Evolutionary conservation across 2,329 filamentous ascomycete genomes (phyloP).

Genomic region (Akanthomyces dipterigenus): DNA sequence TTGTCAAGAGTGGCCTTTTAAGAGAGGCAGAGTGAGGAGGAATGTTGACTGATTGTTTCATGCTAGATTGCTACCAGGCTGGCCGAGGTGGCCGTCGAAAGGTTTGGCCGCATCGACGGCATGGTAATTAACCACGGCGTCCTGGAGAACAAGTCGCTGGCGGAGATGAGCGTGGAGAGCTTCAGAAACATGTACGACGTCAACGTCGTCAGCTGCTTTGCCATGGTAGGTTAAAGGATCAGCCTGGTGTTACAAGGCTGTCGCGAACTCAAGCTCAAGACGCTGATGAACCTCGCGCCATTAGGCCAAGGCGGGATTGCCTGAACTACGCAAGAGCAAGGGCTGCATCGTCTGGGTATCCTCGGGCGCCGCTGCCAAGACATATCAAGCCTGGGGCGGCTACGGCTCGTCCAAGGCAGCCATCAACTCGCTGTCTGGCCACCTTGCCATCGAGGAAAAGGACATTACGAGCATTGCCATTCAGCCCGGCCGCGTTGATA

Average conservation of each 20-base stretch:
- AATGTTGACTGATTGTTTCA: too few relatives aligned
- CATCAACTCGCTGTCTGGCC: slow-evolving; percentile 69
- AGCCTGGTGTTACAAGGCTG: too few relatives aligned
- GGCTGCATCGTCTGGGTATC: slow-evolving; percentile 74
- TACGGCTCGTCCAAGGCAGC: slow-evolving; percentile 83
- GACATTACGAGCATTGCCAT: slow-evolving; percentile 66
- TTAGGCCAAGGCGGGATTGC: slow-evolving; percentile 68
- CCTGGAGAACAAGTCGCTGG: slow-evolving; percentile 68
- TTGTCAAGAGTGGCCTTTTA: too few relatives aligned
- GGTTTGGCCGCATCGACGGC: slow-evolving; percentile 70
- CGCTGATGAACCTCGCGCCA: too few relatives aligned
- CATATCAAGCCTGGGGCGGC: slow-evolving; percentile 67
- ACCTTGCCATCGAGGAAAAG: slow-evolving; percentile 70
- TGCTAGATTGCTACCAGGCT: slow-evolving; percentile 46
- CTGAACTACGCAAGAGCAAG: slow-evolving; percentile 57
- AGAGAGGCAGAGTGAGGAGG: too few relatives aligned
- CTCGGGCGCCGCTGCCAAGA: slow-evolving; percentile 64
- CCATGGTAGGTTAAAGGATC: slow-evolving; percentile 54
- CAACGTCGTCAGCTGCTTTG: slow-evolving; percentile 80
- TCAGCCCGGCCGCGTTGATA: slow-evolving; percentile 76
- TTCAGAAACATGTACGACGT: slow-evolving; percentile 74
- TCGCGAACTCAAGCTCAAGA: too few relatives aligned
- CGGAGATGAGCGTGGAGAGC: slow-evolving; percentile 58
- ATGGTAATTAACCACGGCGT: slow-evolving; percentile 84
- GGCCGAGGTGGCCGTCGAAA: slow-evolving; percentile 55